A percentile compares a stretch with the other conserved stretches of the same genome.
Evolutionary conservation across 306 rosid genomes (phyloP).

Genomic region (Arachis stenosperma): DNA sequence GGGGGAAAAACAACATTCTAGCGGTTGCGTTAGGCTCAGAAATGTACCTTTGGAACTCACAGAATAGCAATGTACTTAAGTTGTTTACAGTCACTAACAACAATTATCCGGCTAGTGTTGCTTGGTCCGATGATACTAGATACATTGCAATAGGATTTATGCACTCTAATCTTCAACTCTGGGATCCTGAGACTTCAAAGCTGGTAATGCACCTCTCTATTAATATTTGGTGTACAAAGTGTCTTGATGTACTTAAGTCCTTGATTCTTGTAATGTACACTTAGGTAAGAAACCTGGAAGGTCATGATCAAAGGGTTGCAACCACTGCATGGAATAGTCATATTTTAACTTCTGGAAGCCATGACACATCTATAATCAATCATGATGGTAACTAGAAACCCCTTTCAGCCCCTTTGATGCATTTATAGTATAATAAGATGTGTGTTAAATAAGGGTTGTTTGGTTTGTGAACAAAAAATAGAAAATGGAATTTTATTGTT

Average conservation of each 20-base stretch:
- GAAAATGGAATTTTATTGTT: no score
- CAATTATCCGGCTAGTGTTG: constrained; percentile 62
- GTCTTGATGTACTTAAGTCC: background rate
- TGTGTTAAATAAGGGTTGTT: constrained; percentile 13
- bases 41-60: constrained; percentile 69
- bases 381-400: constrained; percentile 57
- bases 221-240: constrained; percentile 9
- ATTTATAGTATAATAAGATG: background rate
- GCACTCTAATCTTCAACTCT: constrained; percentile 64
- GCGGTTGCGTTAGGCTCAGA: constrained; percentile 68
- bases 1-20: constrained; percentile 70
- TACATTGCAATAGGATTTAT: constrained; percentile 54
- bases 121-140: constrained; percentile 66
- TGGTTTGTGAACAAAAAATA: no score
- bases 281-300: constrained; percentile 61
- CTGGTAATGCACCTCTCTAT: constrained; percentile 42
- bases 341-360: constrained; percentile 80
- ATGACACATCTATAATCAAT: constrained; percentile 66
- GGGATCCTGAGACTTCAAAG: constrained; percentile 75
- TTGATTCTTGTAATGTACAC: constrained; percentile 18
- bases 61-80: constrained; percentile 41
- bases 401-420: background rate
- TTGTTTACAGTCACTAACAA: constrained; percentile 41
- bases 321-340: constrained; percentile 65
- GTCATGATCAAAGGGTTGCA: constrained; percentile 60